Conservation (phyloP, 306 rosid genomes). For the apple (Malus domestica) region ASM211411v1 NC_041803.1:4947501-4948000, state of each 20-base stretch:
- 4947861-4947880: not conserved
- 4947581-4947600: not conserved
- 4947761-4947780: not conserved
- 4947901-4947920: conserved; percentile 49
- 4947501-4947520: conserved; percentile 68
- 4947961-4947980: conserved; percentile 16
- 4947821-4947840: not conserved
- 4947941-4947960: conserved; percentile 52
- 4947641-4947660: conserved; percentile 51
- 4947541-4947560: not conserved
- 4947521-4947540: conserved; percentile 50
- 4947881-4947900: conserved; percentile 21
- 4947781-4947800: not conserved
- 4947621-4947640: conserved; percentile 48
- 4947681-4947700: not conserved
- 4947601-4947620: conserved; percentile 18
- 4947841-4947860: not conserved
- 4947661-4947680: not conserved
- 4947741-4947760: not conserved
- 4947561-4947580: not conserved
- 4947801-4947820: not conserved
- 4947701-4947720: not conserved
- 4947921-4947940: conserved; percentile 43
- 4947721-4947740: not conserved
- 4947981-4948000: not conserved